phyloP scores from a whole-genome alignment of 2,329 filamentous ascomycete genomes.

The Cladobotryum mycophilum region DNA sequence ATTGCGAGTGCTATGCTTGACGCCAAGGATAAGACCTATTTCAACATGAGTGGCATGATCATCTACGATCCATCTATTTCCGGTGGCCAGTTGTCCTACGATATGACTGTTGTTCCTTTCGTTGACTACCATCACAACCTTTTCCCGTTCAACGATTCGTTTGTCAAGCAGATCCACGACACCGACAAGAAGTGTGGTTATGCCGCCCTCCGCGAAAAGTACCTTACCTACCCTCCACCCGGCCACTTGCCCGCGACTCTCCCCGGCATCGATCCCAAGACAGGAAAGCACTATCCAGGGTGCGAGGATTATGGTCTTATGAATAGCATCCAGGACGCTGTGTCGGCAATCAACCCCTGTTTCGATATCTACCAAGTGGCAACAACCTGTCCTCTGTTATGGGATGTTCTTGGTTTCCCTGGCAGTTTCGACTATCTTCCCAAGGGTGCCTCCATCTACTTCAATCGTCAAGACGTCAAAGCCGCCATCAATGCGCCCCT shows the following conservation, averaged over 20 bases:
- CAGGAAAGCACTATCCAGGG: too few species aligned
- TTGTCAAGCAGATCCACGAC: constrained; percentile 25
- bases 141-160: constrained; percentile 41
- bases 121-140: constrained; percentile 56
- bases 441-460: constrained; percentile 54
- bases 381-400: constrained; percentile 46
- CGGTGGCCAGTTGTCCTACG: too few species aligned
- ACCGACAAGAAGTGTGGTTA: constrained; percentile 50
- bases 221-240: constrained; percentile 46
- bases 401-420: constrained; percentile 66
- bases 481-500: constrained; percentile 30
- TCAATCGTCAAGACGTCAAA: constrained; percentile 64
- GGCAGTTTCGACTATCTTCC: constrained; percentile 55
- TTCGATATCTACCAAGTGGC: too few species aligned
- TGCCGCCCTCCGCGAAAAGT: constrained; percentile 47
- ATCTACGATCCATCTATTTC: too few species aligned
- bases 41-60: constrained; percentile 51
- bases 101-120: constrained; percentile 20
- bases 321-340: too few species aligned
- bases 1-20: constrained; percentile 65
- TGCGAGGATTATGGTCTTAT: too few species aligned
- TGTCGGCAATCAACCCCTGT: too few species aligned
- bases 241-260: too few species aligned
- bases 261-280: too few species aligned
- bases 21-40: constrained; percentile 55